Base-by-base conservation (phyloP, 2,329 filamentous ascomycete species). In the Aspergillus sp. region DNA sequence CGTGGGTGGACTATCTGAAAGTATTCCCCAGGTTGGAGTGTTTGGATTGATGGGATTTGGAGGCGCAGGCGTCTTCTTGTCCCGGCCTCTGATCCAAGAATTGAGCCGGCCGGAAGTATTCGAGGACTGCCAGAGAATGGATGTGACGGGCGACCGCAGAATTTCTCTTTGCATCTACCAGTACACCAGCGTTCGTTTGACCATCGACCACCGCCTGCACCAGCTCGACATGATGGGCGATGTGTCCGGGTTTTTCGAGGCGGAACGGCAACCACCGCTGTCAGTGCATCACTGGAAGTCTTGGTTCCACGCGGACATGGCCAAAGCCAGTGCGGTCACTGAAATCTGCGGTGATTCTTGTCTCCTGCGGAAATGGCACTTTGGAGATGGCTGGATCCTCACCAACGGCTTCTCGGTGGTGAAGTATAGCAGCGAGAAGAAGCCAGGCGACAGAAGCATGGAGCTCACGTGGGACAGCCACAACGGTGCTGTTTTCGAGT, bases 241-340 rank as follows among this genome's bases (percentile, higher is more conserved):
- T 61, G 72, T 81, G 21, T 81, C 82, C 2, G 86, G 86, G 0
- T 86, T 87, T 67, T 88, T 86, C 70, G 86, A 88, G 73, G 80
- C 82, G 2, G 84, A 84, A 1, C 72, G 80, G 23, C 68, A 68
- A 30, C 74, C 77, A n/a, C 82, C 84, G 0, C 73, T 87, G 12
- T 86, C 81, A 53, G 74, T 88, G 6, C 86, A 88, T 69, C 86
- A 88, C 75, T 88, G 85, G 85, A 87, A 86, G 70, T 84, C 80
- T 12, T 87, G 85, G 84, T 85, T 86, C 72, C 67, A 78, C 8
- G 71, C 69, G 23, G 73, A 78, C 59, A 84, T 87, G 45, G 78
- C 79, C 50, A 77, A 80, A 59, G 82, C 86, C 75, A 79, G 82
- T 32, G 72, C 77, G 41, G 74, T 85, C 12, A 74, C 79, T 6